Conservation (phyloP, 257 asterid species). For the Primulina eburnea region DNA sequence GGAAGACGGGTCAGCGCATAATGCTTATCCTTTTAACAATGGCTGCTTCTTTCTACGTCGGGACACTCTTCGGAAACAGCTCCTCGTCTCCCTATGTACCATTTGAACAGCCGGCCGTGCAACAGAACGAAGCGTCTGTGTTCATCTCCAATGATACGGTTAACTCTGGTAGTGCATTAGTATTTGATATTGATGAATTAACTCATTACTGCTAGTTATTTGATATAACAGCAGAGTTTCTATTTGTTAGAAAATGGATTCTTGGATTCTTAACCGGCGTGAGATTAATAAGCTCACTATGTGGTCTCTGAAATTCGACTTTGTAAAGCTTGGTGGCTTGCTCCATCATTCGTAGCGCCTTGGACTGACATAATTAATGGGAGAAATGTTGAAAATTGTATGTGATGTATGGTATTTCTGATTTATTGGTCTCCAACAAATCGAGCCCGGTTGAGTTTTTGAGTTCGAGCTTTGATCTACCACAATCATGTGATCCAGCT, state of each 20-base stretch:
- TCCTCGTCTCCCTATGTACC: conserved; percentile 34
- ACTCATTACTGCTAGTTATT: background rate
- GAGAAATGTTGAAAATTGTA: background rate
- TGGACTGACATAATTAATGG: background rate
- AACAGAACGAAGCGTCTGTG: conserved; percentile 22
- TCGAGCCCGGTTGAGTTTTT: background rate
- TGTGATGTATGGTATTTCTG: background rate
- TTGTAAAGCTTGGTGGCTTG: background rate
- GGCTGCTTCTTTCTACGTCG: conserved; percentile 81
- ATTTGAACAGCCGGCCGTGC: conserved; percentile 28
- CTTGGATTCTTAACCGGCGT: conserved; percentile 2
- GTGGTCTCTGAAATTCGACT: background rate
- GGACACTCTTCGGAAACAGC: conserved; percentile 59
- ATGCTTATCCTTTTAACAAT: conserved; percentile 56
- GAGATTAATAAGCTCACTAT: background rate
- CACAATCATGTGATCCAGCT: background rate
- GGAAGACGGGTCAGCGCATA: conserved; percentile 65
- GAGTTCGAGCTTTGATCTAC: background rate
- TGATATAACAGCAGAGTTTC: background rate
- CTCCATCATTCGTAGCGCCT: background rate
- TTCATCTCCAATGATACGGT: conserved; percentile 31
- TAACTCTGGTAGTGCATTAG: conserved; percentile 35
- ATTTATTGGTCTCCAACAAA: background rate
- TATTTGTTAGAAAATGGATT: background rate
- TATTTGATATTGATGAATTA: background rate